Base-by-base conservation (phyloP, 129 eudicot genomes). In the Artemisia annua region DNA sequence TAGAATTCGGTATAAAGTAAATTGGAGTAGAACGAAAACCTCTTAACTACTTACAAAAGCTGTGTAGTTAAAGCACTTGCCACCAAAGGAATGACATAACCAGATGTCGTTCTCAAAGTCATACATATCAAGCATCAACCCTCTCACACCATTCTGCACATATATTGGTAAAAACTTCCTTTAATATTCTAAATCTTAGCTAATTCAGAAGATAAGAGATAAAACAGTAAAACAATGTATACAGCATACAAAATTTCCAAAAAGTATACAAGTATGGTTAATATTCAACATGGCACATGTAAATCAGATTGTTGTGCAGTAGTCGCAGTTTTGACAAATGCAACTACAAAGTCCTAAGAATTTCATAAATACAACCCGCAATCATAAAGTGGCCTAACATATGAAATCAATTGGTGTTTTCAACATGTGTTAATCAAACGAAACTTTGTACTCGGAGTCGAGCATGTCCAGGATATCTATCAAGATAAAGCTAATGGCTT, bases 141-240 rank as follows among this genome's bases (percentile, higher is more conserved):
- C 22, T 20, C 22, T 20, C 1, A 20, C 22, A 20, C 22, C 22
- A 20, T 20, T 20, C 22, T 20, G 22, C 22, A 20, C 11, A 52
- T 66, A 50, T 52, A 75, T 52, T 49, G 53, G 73, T 59, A 76
- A 76, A 67, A 58, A 57, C 28, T 67, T 76, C 24, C 50, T 57
- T 75, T 59, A 39, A 7, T 7, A 10, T 39, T 35, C 9, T 5
- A 35, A 35, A 35, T 5, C 8, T 26, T 26, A 26, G 4, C 30
- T 26, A 26, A 26, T 26, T 26, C 30, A 26, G 30, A 26, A 26
- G 30, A 26, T 26, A 28, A 28, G 5, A 28, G 5, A 28, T 28
- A 3, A 67, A 35, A 76, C 16, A 10, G 24, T 67, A 18, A 67
- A 57, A 75, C 24, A 19, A 46, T 44, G 48, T 48, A 56, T 52